Evolutionary conservation across 1,284 basidiomycete species (phyloP).

Genomic region (Boletus sp.): DNA sequence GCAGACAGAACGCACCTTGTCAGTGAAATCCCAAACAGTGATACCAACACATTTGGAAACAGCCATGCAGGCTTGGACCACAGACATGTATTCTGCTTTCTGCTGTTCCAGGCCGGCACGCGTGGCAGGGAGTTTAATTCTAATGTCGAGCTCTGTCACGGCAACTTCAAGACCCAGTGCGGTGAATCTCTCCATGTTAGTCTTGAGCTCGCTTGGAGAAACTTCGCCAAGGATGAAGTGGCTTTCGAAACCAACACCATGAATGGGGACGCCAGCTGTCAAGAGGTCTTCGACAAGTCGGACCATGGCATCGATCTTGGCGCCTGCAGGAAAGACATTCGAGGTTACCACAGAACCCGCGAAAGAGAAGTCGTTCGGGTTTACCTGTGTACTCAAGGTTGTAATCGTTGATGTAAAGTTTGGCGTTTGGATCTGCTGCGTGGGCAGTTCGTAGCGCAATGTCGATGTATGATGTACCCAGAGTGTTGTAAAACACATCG

Average conservation of each 20-base stretch:
- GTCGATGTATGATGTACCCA: slow-evolving; percentile 17
- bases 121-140: slow-evolving; percentile 50
- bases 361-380: background rate
- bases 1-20: slow-evolving; percentile 22
- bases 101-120: slow-evolving; percentile 45
- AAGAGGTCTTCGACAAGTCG: slow-evolving; percentile 17
- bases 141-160: slow-evolving; percentile 53
- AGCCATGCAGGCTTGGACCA: slow-evolving; percentile 14
- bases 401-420: slow-evolving; percentile 24
- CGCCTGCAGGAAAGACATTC: background rate
- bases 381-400: slow-evolving; percentile 17
- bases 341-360: background rate
- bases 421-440: slow-evolving; percentile 18
- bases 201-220: slow-evolving; percentile 35
- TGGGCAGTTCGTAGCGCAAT: slow-evolving; percentile 17
- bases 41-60: slow-evolving; percentile 16
- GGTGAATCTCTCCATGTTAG: slow-evolving; percentile 45
- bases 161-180: slow-evolving; percentile 52
- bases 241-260: slow-evolving; percentile 22
- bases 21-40: slow-evolving; percentile 21
- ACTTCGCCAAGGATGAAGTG: slow-evolving; percentile 51
- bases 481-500: slow-evolving; percentile 15
- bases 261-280: slow-evolving; percentile 8
- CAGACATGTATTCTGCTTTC: slow-evolving; percentile 25
- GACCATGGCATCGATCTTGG: slow-evolving; percentile 25